A percentile compares a stretch with the other conserved stretches of the same genome.
phyloP scores from a whole-genome alignment of 179 eudicot species.

The Sideroxylon spinosum region DNA sequence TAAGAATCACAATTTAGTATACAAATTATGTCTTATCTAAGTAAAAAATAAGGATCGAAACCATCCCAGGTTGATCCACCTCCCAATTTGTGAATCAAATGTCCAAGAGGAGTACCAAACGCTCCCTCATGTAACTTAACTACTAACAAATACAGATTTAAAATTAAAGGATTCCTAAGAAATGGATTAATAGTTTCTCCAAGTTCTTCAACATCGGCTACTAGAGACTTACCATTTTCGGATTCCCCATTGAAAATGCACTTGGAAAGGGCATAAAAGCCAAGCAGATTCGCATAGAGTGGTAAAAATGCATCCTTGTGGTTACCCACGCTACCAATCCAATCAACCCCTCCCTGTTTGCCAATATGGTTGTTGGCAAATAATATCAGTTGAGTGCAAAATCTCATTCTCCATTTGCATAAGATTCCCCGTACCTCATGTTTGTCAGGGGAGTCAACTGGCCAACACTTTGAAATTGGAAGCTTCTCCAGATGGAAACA shows the following conservation, averaged over 20 bases:
- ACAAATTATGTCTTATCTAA: conserved; percentile 24
- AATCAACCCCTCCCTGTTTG: conserved; percentile 44
- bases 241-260: conserved; percentile 36
- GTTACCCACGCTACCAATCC: conserved; percentile 92
- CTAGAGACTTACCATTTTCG: conserved; percentile 30
- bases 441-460: conserved; percentile 21
- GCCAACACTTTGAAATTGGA: conserved; percentile 29
- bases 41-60: conserved; percentile 76
- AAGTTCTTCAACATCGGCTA: conserved; percentile 48
- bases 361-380: conserved; percentile 39
- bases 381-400: conserved; percentile 43
- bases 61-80: conserved; percentile 54
- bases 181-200: conserved; percentile 58
- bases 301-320: conserved; percentile 94
- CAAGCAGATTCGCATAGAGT: conserved; percentile 76
- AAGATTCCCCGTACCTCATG: conserved; percentile 30
- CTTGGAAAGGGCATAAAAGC: conserved; percentile 56
- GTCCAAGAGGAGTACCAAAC: conserved; percentile 22
- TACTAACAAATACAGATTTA: conserved; percentile 46
- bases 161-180: conserved; percentile 64
- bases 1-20: not conserved
- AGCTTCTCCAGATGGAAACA: conserved; percentile 69
- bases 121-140: conserved; percentile 49
- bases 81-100: conserved; percentile 24
- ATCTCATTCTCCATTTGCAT: conserved; percentile 58